A percentile compares a stretch with the other conserved stretches of the same genome.
Evolutionary conservation across 768 basidiomycete species (phyloP).

Genomic region (Lentinula guzmanii): DNA sequence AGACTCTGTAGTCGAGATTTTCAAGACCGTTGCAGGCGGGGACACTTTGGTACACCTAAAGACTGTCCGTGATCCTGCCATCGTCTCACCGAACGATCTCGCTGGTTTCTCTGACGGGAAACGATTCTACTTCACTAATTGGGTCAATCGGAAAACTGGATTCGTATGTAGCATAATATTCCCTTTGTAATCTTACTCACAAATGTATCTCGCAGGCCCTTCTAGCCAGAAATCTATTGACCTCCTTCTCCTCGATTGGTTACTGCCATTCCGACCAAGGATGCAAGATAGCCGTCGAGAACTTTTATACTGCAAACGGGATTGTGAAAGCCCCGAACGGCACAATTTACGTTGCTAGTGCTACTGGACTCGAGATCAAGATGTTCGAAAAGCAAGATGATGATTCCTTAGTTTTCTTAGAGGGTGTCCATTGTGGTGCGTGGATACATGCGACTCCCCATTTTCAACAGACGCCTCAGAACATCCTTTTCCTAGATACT

Average conservation of each 20-base stretch:
- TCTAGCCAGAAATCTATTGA: conserved; percentile 20
- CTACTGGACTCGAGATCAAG: conserved; percentile 35
- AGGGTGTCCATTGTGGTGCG: conserved; percentile 47
- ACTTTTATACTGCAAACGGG: conserved; percentile 54
- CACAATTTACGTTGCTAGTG: conserved; percentile 57
- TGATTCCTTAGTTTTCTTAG: conserved; percentile 48
- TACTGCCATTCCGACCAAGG: conserved; percentile 57
- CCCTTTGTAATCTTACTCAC: neutral
- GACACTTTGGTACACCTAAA: conserved; percentile 42
- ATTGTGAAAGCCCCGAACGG: conserved; percentile 44
- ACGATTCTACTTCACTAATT: conserved; percentile 65
- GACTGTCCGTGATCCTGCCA: conserved; percentile 52
- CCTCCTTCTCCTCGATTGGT: conserved; percentile 43
- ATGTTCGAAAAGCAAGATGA: conserved; percentile 57
- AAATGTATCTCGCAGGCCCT: conserved; percentile 10
- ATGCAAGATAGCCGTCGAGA: conserved; percentile 52
- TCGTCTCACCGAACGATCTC: conserved; percentile 67
- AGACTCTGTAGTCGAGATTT: conserved; percentile 67
- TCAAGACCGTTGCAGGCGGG: conserved; percentile 44
- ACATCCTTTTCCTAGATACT: conserved; percentile 29
- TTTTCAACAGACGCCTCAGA: neutral
- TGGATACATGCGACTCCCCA: neutral
- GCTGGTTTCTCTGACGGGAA: conserved; percentile 57
- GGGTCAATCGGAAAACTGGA: conserved; percentile 41
- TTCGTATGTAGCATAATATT: conserved; percentile 30